These are phyloP conservation scores for Actinidia arguta DNA, from an alignment of 179 eudicot species.

Conservation along the genomic window DNA sequence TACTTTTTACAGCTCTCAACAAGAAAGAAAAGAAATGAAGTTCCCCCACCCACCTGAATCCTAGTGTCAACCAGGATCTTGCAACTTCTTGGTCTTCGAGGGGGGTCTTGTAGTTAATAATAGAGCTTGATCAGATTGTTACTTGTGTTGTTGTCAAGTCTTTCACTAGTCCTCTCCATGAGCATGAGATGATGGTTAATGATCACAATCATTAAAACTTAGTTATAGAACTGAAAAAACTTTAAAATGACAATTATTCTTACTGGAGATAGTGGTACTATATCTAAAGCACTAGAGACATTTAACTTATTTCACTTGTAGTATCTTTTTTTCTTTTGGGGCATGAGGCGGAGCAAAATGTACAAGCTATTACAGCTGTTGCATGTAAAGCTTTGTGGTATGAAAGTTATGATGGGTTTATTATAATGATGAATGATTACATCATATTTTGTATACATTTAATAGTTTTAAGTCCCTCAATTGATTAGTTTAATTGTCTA, in stretches of 20 bases:
- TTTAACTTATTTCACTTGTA: background rate
- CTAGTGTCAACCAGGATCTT: background rate
- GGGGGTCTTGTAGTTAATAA: no score
- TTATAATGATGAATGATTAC: no score
- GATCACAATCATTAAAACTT: slow-evolving; percentile 15
- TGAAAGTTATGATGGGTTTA: no score
- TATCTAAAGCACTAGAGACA: slow-evolving; percentile 1
- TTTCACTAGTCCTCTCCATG: background rate
- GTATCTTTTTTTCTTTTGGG: background rate
- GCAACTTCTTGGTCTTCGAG: no score
- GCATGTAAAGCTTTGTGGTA: no score
- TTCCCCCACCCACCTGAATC: background rate
- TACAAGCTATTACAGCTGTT: no score
- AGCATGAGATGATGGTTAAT: slow-evolving; percentile 15
- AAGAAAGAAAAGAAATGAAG: background rate
- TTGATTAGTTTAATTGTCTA: no score
- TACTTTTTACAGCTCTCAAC: background rate
- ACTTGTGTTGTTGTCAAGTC: no score
- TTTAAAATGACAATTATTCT: background rate
- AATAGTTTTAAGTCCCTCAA: no score
- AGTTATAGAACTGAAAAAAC: background rate
- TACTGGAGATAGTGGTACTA: background rate
- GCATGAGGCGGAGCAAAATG: no score
- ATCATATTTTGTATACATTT: no score
- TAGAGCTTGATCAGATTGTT: no score